Conservation (phyloP, 257 asterid species). For the Solanum clarkiae region DNA sequence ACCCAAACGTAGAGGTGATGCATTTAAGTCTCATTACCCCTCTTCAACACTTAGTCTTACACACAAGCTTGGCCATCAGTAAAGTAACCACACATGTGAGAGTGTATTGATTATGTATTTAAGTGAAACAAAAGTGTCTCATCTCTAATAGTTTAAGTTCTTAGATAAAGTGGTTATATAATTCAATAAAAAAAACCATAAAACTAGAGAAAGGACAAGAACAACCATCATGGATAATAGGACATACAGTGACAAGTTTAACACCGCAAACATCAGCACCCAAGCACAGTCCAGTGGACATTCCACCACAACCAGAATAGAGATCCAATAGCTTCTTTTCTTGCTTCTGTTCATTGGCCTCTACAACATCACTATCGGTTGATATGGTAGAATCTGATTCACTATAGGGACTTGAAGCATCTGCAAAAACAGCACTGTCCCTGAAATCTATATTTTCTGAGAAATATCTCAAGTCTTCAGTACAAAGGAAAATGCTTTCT, state of each 20-base stretch:
- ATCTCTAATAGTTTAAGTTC: background rate
- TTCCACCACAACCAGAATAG: slow-evolving; percentile 94
- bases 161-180: background rate
- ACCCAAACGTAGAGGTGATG: background rate
- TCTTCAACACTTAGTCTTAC: background rate
- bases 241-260: slow-evolving; percentile 59
- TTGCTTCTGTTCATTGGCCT: background rate
- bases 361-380: slow-evolving; percentile 25
- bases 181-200: background rate
- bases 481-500: background rate
- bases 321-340: slow-evolving; percentile 55
- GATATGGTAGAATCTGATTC: slow-evolving; percentile 58
- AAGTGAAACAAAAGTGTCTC: background rate
- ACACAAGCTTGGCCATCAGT: background rate
- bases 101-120: background rate
- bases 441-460: background rate
- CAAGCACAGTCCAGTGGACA: slow-evolving; percentile 82
- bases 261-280: slow-evolving; percentile 63
- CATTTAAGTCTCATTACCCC: background rate
- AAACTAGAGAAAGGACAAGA: background rate
- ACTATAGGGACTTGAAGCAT: slow-evolving; percentile 5
- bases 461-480: background rate
- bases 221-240: background rate
- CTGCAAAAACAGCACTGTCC: slow-evolving; percentile 12
- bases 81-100: background rate